Evolutionary conservation across 106 monocot species (phyloP), one percentile per base, ranked within the genome.

Genomic region (Ottelia alismoides): DNA sequence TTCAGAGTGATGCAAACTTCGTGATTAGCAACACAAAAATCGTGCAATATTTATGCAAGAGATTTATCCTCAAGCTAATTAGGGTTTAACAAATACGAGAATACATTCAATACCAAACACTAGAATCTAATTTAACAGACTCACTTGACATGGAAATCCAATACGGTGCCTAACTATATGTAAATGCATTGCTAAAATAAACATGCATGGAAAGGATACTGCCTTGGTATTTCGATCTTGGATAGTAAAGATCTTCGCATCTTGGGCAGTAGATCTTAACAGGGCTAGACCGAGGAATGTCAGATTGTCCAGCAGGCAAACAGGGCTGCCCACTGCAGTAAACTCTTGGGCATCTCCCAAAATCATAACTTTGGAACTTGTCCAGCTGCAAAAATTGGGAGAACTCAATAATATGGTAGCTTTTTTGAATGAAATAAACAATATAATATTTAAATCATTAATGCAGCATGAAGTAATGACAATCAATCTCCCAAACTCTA

Each of bases 341-440:
- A 65, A 82, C 72, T 58, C 81, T 69, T 20, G 81, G 81, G 58
- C 81, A 82, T 44, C 81, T 76, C 58, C 81, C 81, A 62, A 82
- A 82, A 67, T 82, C 76, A 62, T 70, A 82, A 53, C 73, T 76
- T 65, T 73, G 69, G 57, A 56, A 76, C 57, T 82, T 82, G 23
- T 76, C 81, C 11, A 76, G 61, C 81, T 82, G 81, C 24, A 0
- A 61, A 31, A 21, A 11, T 29, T n/a, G n/a, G n/a, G n/a, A n/a
- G n/a, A n/a, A n/a, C n/a, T n/a, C n/a, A n/a, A n/a, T n/a, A n/a
- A n/a, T n/a, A n/a, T n/a, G n/a, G n/a, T n/a, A n/a, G n/a, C n/a
- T n/a, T n/a, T n/a, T n/a, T n/a, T n/a, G n/a, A n/a, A n/a, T n/a
- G n/a, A n/a, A n/a, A n/a, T n/a, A n/a, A n/a, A n/a, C n/a, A n/a